These are phyloP conservation scores for Achaetomiella virescens DNA, from an alignment of 495 filamentous ascomycete genomes.

Conservation along the genomic window DNA sequence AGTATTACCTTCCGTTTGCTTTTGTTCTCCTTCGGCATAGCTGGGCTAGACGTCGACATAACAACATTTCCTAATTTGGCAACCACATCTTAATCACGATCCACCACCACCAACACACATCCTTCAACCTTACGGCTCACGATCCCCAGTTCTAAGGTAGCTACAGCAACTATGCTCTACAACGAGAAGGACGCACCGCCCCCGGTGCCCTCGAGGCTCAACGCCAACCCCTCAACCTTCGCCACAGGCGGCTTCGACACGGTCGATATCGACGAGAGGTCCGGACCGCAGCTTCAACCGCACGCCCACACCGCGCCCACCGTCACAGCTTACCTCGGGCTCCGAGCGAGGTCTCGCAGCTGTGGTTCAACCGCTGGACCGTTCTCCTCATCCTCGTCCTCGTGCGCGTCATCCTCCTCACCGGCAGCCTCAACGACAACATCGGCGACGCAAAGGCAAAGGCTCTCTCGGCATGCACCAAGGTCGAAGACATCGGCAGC, in stretches of 20 bases:
- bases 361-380: constrained; percentile 97
- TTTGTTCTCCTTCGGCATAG: constrained; percentile 10
- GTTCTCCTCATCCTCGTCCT: constrained; percentile 81
- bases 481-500: constrained; percentile 90
- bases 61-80: constrained; percentile 6
- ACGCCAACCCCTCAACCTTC: constrained; percentile 22
- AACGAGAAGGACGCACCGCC: constrained; percentile 22
- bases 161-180: constrained; percentile 17
- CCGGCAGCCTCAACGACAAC: constrained; percentile 61
- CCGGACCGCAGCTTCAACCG: constrained; percentile 10
- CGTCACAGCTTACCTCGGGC: constrained; percentile 88
- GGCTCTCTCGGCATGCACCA: constrained; percentile 80
- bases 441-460: constrained; percentile 68
- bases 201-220: constrained; percentile 23
- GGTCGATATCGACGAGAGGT: not conserved
- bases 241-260: constrained; percentile 18
- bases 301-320: constrained; percentile 26
- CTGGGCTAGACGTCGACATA: constrained; percentile 15
- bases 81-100: constrained; percentile 3
- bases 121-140: constrained; percentile 10
- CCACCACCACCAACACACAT: constrained; percentile 2
- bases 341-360: constrained; percentile 84
- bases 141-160: not conserved
- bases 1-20: constrained; percentile 10
- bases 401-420: constrained; percentile 68